Conservation (phyloP, 345 rosid species). For the Euphorbia tirucalli region DNA sequence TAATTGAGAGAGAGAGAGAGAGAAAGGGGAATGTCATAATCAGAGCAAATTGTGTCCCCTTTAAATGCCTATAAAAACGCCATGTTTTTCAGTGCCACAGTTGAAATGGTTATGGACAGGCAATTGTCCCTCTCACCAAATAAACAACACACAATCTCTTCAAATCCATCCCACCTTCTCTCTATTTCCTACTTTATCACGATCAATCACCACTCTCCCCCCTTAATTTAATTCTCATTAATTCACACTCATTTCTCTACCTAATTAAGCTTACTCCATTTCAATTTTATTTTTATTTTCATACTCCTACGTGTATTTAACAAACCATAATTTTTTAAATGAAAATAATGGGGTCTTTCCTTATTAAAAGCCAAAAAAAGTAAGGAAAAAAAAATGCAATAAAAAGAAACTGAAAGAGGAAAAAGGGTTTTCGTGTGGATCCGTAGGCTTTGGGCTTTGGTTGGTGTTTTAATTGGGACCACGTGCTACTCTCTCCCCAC, state of each 20-base stretch:
- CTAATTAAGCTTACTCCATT: background rate
- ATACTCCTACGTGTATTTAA: too few species aligned
- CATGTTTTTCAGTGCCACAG: slow-evolving; percentile 82
- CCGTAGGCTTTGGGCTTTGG: slow-evolving; percentile 18
- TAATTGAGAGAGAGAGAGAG: slow-evolving; percentile 20
- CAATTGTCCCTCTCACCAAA: slow-evolving; percentile 53
- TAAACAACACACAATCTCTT: slow-evolving; percentile 27
- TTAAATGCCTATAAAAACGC: slow-evolving; percentile 40
- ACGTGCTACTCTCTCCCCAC: slow-evolving; percentile 36
- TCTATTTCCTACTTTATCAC: slow-evolving; percentile 25
- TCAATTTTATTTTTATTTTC: too few species aligned
- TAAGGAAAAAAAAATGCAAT: too few species aligned
- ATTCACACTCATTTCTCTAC: too few species aligned
- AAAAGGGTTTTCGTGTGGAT: too few species aligned
- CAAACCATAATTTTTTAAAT: too few species aligned
- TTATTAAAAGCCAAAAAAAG: too few species aligned
- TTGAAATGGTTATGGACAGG: slow-evolving; percentile 46
- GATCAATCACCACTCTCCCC: too few species aligned
- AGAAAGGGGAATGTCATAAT: slow-evolving; percentile 41
- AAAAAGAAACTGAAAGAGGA: slow-evolving; percentile 12
- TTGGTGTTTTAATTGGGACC: slow-evolving; percentile 24
- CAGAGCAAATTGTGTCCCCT: slow-evolving; percentile 44
- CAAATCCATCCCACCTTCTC: too few species aligned
- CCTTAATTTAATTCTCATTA: background rate
- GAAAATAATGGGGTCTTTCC: too few species aligned